Evolutionary conservation across 768 basidiomycete genomes (phyloP), one percentile per base, ranked within the genome.

Genomic region (Neoboletus subvelutipes): DNA sequence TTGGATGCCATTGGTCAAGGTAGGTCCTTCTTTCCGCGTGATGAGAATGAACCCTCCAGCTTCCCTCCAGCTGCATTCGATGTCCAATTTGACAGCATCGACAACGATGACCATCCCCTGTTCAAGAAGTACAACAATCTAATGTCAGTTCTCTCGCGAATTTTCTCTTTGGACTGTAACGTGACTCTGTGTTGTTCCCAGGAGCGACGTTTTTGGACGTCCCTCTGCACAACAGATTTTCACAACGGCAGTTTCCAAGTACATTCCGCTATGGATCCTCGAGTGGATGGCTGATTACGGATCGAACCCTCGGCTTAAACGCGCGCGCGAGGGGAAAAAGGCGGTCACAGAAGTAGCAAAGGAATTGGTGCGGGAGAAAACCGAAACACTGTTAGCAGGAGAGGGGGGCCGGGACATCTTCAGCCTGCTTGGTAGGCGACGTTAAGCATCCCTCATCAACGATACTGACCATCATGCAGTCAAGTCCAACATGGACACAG

Each of bases 1-100:
- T 59, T 83, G 52, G 82, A 82, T 67, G 76, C 79, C 15, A 78
- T 83, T 52, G 82, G 80, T 9, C 72, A 76, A 66, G 79, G 81
- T 79, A 66, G 9, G 52, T 36, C 29, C 28, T 1, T 17, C 3
- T 18, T 29, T 20, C 39, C 18, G 18, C 7, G 9, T 1, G 9
- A 36, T 18, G 20, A 28, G 28, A 20, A 50, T 24, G 11, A 13
- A 34, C n/a, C 4, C 4, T 29, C 40, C 15, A 54, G 17, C 22
- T 31, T 20, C 20, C 28, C 29, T 28, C 22, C 31, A 71, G 81
- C 77, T 50, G 80, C 79, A 40, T 83, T 83, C 57, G 81, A 81
- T 52, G 76, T 82, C 59, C 73, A 72, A 28, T 82, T 83, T 39
- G 74, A 72, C 3, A 39, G 55, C 15, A 7, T 65, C 33, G 13